Percentiles rank a stretch among this genome's conserved stretches.
phyloP scores from a whole-genome alignment of 164 flowering plant species.

The Nelumbo lutea region DNA sequence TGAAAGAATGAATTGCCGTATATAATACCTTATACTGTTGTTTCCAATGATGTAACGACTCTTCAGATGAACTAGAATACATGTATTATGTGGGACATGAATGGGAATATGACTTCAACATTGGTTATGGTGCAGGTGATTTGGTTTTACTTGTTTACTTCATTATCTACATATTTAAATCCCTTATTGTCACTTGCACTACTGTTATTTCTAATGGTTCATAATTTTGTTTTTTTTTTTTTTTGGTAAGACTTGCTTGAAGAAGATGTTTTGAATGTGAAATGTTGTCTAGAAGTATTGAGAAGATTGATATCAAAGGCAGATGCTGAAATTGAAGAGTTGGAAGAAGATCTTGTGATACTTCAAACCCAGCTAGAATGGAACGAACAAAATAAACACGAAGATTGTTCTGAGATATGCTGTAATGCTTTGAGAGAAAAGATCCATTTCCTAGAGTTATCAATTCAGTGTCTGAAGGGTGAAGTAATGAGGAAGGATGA shows the following conservation, averaged over 20 bases:
- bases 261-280: slow-evolving; percentile 43
- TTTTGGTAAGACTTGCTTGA: slow-evolving; percentile 35
- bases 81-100: slow-evolving; percentile 7
- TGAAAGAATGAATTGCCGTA: too few species aligned
- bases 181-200: neutral
- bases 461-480: slow-evolving; percentile 23
- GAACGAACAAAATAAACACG: slow-evolving; percentile 17
- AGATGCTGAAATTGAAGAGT: slow-evolving; percentile 42
- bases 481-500: slow-evolving; percentile 11
- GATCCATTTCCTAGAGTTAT: slow-evolving; percentile 22
- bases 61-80: slow-evolving; percentile 19
- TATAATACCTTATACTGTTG: neutral
- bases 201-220: neutral
- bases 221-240: neutral
- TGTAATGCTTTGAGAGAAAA: slow-evolving; percentile 29
- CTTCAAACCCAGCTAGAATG: slow-evolving; percentile 40
- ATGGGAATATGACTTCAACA: slow-evolving; percentile 20
- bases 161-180: neutral
- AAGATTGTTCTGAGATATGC: slow-evolving; percentile 28
- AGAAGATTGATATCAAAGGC: slow-evolving; percentile 31
- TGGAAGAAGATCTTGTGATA: slow-evolving; percentile 34
- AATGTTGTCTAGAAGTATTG: slow-evolving; percentile 39
- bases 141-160: neutral
- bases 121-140: slow-evolving; percentile 29
- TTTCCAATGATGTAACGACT: neutral